phyloP scores from a whole-genome alignment of 768 basidiomycete genomes.

The Tubosaeta sp. region DNA sequence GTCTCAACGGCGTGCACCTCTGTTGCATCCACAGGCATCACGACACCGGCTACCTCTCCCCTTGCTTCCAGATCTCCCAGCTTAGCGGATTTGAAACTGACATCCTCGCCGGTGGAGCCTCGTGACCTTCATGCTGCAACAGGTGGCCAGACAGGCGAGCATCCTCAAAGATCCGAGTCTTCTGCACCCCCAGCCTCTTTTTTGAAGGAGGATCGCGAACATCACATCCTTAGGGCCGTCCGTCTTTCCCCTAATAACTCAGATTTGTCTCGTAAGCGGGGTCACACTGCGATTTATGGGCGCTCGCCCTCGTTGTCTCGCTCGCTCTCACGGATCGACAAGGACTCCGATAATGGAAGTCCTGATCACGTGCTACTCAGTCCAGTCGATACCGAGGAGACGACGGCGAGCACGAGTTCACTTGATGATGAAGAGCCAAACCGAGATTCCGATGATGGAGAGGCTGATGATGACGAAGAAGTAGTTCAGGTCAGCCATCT shows the following conservation, averaged over 20 bases:
- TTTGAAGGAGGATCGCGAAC: conserved; percentile 15
- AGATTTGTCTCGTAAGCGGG: conserved; percentile 5
- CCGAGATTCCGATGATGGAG: conserved; percentile 8
- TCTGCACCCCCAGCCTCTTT: neutral
- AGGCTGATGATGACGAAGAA: conserved; percentile 17
- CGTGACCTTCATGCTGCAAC: neutral
- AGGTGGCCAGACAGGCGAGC: neutral
- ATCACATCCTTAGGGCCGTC: conserved; percentile 23
- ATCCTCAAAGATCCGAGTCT: neutral
- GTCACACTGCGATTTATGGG: neutral
- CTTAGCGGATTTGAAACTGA: conserved; percentile 11
- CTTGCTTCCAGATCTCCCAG: conserved; percentile 21
- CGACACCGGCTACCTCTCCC: conserved; percentile 19
- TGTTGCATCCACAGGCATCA: conserved; percentile 12
- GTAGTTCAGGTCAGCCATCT: conserved; percentile 17
- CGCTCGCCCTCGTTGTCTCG: neutral
- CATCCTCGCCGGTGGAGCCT: conserved; percentile 5
- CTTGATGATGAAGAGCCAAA: conserved; percentile 10
- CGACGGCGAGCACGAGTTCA: conserved; percentile 5
- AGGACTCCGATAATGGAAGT: neutral
- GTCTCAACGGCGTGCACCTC: conserved; percentile 20
- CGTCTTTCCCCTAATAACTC: conserved; percentile 19
- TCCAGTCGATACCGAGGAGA: conserved; percentile 10
- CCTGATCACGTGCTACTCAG: conserved; percentile 2
- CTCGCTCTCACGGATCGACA: conserved; percentile 6